phyloP scores from a whole-genome alignment of 2,329 filamentous ascomycete species.

The Nemania sp. region DNA sequence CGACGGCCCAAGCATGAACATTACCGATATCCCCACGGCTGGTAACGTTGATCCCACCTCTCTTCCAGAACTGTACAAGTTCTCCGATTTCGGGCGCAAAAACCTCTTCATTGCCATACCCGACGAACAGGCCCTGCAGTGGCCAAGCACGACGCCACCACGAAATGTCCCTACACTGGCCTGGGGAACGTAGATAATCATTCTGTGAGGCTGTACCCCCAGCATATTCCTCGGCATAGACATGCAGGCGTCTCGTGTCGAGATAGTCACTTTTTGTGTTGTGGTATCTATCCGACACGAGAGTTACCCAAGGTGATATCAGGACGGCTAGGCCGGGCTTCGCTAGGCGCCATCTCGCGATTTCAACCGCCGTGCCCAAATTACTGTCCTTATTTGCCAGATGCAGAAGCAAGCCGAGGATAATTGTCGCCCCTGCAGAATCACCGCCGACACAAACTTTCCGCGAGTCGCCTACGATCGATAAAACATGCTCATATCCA shows the following conservation, averaged over 20 bases:
- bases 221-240: conserved; percentile 72
- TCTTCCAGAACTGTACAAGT: conserved; percentile 60
- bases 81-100: conserved; percentile 71
- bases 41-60: conserved; percentile 58
- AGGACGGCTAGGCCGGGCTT: conserved; percentile 64
- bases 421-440: conserved; percentile 76
- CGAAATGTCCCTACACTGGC: conserved; percentile 65
- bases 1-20: conserved; percentile 84
- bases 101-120: conserved; percentile 78
- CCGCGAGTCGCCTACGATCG: conserved; percentile 59
- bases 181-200: conserved; percentile 70
- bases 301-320: conserved; percentile 80
- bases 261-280: conserved; percentile 78
- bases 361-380: conserved; percentile 37
- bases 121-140: conserved; percentile 67
- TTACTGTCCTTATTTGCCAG: conserved; percentile 54
- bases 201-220: conserved; percentile 52
- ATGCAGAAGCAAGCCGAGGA: conserved; percentile 73
- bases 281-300: conserved; percentile 68
- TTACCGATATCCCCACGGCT: conserved; percentile 65
- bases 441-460: conserved; percentile 76
- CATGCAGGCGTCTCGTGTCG: conserved; percentile 66
- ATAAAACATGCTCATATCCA: conserved; percentile 73
- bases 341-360: conserved; percentile 41
- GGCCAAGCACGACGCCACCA: conserved; percentile 73